These are phyloP conservation scores for Mortierella sp. DNA, from an alignment of 371 early-diverging fungal genomes.

Conservation along the genomic window DNA sequence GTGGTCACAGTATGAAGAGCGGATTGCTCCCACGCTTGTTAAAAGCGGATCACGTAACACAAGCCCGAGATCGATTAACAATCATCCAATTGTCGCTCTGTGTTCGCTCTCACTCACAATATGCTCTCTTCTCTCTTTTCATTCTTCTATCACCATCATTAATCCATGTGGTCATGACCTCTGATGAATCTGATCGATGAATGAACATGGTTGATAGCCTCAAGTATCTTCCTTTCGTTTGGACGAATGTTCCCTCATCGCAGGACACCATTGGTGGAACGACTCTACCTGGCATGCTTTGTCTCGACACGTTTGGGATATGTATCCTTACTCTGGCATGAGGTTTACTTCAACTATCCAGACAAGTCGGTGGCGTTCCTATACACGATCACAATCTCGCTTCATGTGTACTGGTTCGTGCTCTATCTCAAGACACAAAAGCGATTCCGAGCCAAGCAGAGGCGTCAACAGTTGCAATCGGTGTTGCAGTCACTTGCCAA, in stretches of 20 bases:
- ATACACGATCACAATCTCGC: conserved; percentile 38
- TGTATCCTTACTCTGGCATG: conserved; percentile 49
- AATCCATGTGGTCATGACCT: background rate
- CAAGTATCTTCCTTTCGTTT: conserved; percentile 46
- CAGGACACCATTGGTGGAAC: conserved; percentile 28
- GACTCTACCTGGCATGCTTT: conserved; percentile 31
- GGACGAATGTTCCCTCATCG: conserved; percentile 50
- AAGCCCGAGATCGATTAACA: background rate
- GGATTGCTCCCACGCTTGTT: background rate
- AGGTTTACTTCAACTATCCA: conserved; percentile 46
- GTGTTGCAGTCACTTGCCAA: conserved; percentile 13
- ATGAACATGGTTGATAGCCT: conserved; percentile 16
- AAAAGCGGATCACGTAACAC: background rate
- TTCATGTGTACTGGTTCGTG: conserved; percentile 50
- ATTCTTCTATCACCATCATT: too few species aligned
- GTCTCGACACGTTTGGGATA: conserved; percentile 32
- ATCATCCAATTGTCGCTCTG: background rate
- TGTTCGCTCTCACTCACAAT: background rate
- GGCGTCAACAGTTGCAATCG: conserved; percentile 17
- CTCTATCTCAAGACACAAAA: conserved; percentile 37
- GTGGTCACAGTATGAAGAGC: too few species aligned
- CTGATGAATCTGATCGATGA: too few species aligned
- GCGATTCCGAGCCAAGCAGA: conserved; percentile 23
- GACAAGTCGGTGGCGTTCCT: conserved; percentile 49
- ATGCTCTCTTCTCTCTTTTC: too few species aligned